Evolutionary conservation across 1,284 basidiomycete species (phyloP).

Genomic region (Tilletia caries): DNA sequence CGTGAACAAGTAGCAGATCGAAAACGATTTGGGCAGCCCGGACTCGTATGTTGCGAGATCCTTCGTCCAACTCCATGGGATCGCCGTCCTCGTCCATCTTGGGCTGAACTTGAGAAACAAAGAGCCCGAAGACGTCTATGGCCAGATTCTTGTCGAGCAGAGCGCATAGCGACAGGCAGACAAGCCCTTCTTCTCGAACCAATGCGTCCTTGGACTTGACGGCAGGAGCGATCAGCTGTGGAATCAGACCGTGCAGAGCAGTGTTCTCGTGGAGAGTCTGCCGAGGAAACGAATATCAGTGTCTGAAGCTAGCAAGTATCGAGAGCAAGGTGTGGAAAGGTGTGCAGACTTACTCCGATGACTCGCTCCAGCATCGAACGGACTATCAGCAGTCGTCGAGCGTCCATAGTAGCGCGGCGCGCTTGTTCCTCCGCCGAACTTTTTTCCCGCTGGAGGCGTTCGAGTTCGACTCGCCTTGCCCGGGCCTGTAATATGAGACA

Average conservation of each 20-base stretch:
- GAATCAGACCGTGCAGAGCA: slow-evolving; percentile 81
- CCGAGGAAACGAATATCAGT: no score
- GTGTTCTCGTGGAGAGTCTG: slow-evolving; percentile 83
- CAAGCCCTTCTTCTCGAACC: slow-evolving; percentile 79
- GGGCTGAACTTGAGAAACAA: slow-evolving; percentile 74
- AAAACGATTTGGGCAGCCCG: slow-evolving; percentile 83
- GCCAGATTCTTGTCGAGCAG: slow-evolving; percentile 89
- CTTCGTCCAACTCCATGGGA: background rate
- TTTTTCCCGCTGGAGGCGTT: background rate
- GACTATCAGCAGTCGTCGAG: slow-evolving; percentile 61
- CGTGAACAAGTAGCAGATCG: slow-evolving; percentile 86
- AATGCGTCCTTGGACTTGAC: slow-evolving; percentile 79
- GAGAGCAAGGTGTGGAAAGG: background rate
- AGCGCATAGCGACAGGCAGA: slow-evolving; percentile 82
- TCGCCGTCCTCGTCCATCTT: slow-evolving; percentile 63
- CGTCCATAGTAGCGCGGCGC: slow-evolving; percentile 32
- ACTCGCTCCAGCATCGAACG: slow-evolving; percentile 84
- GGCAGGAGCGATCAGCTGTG: slow-evolving; percentile 84
- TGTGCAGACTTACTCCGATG: slow-evolving; percentile 21
- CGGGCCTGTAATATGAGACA: background rate
- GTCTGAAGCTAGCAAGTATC: background rate
- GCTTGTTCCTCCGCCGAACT: slow-evolving; percentile 9
- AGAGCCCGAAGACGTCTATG: slow-evolving; percentile 81
- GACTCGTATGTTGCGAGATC: slow-evolving; percentile 62
- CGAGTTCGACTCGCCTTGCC: background rate